These are phyloP conservation scores for Xylaria polymorpha DNA, from an alignment of 2,329 filamentous ascomycete species.

Conservation along the genomic window DNA sequence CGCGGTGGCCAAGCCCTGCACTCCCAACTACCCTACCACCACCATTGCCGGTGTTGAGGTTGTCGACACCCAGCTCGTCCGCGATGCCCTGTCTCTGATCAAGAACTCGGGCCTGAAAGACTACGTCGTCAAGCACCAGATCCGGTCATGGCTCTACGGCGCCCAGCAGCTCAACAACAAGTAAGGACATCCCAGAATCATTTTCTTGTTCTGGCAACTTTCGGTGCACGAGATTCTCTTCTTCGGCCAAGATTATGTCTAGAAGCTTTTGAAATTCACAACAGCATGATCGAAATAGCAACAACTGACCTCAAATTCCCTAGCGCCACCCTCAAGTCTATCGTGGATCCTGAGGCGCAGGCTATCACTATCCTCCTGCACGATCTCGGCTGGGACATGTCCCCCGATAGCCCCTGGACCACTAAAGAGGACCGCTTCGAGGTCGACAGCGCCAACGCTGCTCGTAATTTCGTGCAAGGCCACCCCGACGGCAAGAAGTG, in stretches of 20 bases:
- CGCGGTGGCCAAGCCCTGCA: constrained; percentile 18
- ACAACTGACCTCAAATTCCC: no score
- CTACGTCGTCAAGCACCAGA: constrained; percentile 38
- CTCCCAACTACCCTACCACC: constrained; percentile 31
- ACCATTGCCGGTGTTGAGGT: constrained; percentile 38
- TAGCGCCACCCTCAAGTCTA: constrained; percentile 29
- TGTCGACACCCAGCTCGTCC: constrained; percentile 37
- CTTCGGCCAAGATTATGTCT: no score
- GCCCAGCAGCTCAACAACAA: constrained; percentile 38
- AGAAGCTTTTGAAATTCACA: no score
- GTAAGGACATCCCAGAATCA: no score
- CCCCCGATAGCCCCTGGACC: constrained; percentile 30
- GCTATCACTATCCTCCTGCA: constrained; percentile 34
- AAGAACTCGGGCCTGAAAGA: constrained; percentile 31
- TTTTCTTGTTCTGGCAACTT: no score
- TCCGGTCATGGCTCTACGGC: constrained; percentile 39
- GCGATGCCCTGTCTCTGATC: constrained; percentile 35
- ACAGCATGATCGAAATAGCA: no score
- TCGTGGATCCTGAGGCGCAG: constrained; percentile 29
- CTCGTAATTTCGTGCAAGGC: constrained; percentile 27
- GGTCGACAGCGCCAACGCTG: constrained; percentile 38
- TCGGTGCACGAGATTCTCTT: no score
- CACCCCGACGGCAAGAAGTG: constrained; percentile 36
- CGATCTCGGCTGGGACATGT: constrained; percentile 40
- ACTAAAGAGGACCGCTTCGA: constrained; percentile 36